Base-by-base conservation (phyloP, 2,329 filamentous ascomycete genomes). In the Clonostachys solani region DNA sequence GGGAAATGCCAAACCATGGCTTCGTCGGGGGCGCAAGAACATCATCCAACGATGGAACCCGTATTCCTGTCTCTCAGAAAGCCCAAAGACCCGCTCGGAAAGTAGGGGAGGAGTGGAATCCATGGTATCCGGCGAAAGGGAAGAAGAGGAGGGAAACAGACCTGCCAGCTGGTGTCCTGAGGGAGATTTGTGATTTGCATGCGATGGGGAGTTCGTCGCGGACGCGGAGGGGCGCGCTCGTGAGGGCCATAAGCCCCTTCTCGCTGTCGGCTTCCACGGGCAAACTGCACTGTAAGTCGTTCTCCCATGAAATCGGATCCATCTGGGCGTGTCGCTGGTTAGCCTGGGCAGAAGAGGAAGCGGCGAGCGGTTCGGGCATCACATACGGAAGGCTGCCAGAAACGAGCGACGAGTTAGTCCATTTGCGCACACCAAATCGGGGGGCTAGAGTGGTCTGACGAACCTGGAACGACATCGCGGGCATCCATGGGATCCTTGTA, bases 121-220 rank as follows among this genome's bases (percentile, higher is more conserved):
- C 69, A 61, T 63, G 57, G 64, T 63, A 58, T 69, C 69, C 70
- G 68, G 62, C 64, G 65, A 68, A 67, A 75, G 78, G 62, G 66
- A 78, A 80, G 73, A 73, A n/a, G 75, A 81, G 76, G 76, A 77
- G 70, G 68, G 66, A 68, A 76, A 88, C 94, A 94, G 87, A 99
- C 94, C 94, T 99, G 94, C 94, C 94, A 99, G 84, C 92, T 96
- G 80, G 94, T 99, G 80, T 97, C 92, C 75, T 83, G 85, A 68
- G 92, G 92, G 72, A 99, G 89, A 77, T 92, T 92, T 77, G 89
- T 88, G 65, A 99, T 95, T 71, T 92, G 87, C 94, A 99, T 97
- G 69, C 94, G 88, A 72, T 92, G 91, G 58, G 91, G 85, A 58
- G 94, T 99, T 69, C 94, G 91, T 65, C 94, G 87, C 55, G 94